phyloP scores from a whole-genome alignment of 441 rosid species.

The Cnidoscolus chayamansa region DNA sequence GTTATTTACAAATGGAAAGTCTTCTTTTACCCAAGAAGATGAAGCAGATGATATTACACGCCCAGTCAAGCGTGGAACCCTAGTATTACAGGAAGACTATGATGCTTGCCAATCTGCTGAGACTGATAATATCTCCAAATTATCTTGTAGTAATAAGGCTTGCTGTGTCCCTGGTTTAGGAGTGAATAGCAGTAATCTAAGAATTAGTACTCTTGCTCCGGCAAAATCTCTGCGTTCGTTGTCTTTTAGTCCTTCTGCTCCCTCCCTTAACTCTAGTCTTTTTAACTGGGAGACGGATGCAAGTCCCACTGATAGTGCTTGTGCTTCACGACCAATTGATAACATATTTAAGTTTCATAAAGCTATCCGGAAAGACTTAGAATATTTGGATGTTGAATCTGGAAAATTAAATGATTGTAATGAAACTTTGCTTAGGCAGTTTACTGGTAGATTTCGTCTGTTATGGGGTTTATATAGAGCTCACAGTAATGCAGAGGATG shows the following conservation, averaged over 20 bases:
- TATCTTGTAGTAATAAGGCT: constrained; percentile 34
- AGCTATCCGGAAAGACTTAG: constrained; percentile 75
- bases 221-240: constrained; percentile 64
- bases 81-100: constrained; percentile 23
- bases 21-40: constrained; percentile 25
- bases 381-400: constrained; percentile 71
- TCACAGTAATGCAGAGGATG: constrained; percentile 86
- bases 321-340: constrained; percentile 57
- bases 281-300: constrained; percentile 67
- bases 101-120: constrained; percentile 26
- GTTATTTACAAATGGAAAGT: constrained; percentile 28
- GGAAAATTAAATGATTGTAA: constrained; percentile 57
- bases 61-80: constrained; percentile 36
- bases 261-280: constrained; percentile 67
- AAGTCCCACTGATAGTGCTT: constrained; percentile 38
- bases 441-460: constrained; percentile 69
- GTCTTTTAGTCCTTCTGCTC: constrained; percentile 51
- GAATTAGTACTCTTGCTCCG: constrained; percentile 51
- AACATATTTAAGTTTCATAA: constrained; percentile 77
- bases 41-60: constrained; percentile 30
- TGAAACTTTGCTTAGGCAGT: constrained; percentile 59
- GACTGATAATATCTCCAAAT: constrained; percentile 16
- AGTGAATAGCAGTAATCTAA: constrained; percentile 45
- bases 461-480: constrained; percentile 77
- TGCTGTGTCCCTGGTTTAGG: constrained; percentile 72